Evolutionary conservation across 2,329 filamentous ascomycete species (phyloP).

Genomic region (Didymella segeticola): DNA sequence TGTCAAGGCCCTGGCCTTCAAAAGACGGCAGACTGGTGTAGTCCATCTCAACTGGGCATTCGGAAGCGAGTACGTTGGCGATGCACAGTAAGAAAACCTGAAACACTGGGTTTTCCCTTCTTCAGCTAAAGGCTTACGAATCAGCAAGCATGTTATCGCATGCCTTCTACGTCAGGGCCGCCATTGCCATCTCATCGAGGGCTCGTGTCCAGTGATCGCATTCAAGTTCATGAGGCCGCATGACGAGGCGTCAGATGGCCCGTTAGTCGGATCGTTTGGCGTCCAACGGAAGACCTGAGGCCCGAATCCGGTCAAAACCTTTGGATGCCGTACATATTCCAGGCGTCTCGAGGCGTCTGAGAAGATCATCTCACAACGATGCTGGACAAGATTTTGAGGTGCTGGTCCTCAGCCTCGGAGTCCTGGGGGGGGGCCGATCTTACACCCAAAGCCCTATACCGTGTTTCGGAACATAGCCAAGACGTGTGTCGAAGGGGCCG

Average conservation of each 20-base stretch:
- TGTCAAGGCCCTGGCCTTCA: neutral
- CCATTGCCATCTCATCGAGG: neutral
- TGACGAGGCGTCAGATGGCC: constrained; percentile 10
- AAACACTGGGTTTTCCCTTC: constrained; percentile 34
- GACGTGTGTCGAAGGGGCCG: constrained; percentile 22
- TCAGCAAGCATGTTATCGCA: constrained; percentile 32
- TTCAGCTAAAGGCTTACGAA: constrained; percentile 42
- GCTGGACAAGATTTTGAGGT: constrained; percentile 29
- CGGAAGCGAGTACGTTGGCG: constrained; percentile 18
- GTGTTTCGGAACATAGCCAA: constrained; percentile 27
- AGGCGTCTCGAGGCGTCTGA: constrained; percentile 4
- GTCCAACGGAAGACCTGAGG: neutral
- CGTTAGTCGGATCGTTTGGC: constrained; percentile 3
- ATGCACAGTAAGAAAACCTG: constrained; percentile 26
- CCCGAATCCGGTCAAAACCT: neutral
- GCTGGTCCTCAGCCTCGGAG: constrained; percentile 43
- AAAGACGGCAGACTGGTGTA: neutral
- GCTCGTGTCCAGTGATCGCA: constrained; percentile 3
- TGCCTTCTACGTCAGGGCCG: constrained; percentile 14
- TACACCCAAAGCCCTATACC: constrained; percentile 37
- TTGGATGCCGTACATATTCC: neutral
- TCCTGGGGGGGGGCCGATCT: constrained; percentile 36
- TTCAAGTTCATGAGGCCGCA: neutral
- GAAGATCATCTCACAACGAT: constrained; percentile 4
- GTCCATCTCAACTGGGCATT: constrained; percentile 8